Percentiles rank a stretch among this genome's conserved stretches.
These are phyloP conservation scores for Lactarius evosmus DNA, from an alignment of 768 basidiomycete species.

Conservation along the genomic window DNA sequence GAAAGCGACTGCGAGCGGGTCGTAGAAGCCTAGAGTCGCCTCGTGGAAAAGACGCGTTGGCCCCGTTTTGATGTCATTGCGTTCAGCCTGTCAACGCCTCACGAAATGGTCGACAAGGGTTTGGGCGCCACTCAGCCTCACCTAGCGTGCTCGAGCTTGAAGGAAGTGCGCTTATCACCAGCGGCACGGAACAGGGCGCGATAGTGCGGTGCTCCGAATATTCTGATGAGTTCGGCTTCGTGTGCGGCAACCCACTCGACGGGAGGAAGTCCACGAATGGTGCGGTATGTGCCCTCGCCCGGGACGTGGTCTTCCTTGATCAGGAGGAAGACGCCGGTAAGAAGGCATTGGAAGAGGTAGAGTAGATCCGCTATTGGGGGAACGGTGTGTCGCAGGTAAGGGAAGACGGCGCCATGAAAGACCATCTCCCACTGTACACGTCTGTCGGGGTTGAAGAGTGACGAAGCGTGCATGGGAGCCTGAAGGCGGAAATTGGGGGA, in stretches of 20 bases:
- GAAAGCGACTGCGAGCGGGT: constrained; percentile 13
- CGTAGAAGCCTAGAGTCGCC: constrained; percentile 22
- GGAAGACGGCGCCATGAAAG: constrained; percentile 51
- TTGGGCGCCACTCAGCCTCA: constrained; percentile 9
- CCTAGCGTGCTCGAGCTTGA: constrained; percentile 64
- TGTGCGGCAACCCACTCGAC: constrained; percentile 74
- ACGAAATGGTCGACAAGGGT: constrained; percentile 28
- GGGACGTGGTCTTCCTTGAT: constrained; percentile 74
- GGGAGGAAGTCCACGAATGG: constrained; percentile 73
- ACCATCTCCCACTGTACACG: constrained; percentile 90
- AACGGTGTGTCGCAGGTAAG: constrained; percentile 39
- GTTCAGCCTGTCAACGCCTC: constrained; percentile 24
- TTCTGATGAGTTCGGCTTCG: constrained; percentile 60
- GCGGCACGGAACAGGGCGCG: constrained; percentile 70
- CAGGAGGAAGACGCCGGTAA: constrained; percentile 46
- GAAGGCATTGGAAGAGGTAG: constrained; percentile 41
- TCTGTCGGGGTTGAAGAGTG: constrained; percentile 82
- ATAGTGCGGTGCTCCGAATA: constrained; percentile 73
- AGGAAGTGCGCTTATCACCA: constrained; percentile 65
- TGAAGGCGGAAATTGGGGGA: constrained; percentile 70
- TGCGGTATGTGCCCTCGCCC: constrained; percentile 61
- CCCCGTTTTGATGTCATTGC: constrained; percentile 30
- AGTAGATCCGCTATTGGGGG: constrained; percentile 40
- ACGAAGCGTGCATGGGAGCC: constrained; percentile 74
- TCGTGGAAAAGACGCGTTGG: constrained; percentile 28